Conservation (phyloP, 2,329 filamentous ascomycete species). For the Phaeosphaeria sp. region DNA sequence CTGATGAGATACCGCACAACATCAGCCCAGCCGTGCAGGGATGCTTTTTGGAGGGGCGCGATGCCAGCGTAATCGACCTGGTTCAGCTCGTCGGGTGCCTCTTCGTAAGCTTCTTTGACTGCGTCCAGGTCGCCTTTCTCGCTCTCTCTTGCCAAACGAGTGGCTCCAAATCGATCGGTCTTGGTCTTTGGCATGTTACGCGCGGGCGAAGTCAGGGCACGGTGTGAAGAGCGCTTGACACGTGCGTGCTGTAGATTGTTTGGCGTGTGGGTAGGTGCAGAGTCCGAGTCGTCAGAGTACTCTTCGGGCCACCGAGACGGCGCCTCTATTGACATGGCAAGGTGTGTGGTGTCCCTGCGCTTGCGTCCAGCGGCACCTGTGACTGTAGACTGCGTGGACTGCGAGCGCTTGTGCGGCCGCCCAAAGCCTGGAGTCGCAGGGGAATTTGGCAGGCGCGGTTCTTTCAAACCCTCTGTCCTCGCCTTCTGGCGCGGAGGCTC, state of each 20-base stretch:
- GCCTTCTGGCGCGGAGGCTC: constrained; percentile 51
- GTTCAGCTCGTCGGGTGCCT: constrained; percentile 87
- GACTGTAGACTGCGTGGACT: constrained; percentile 46
- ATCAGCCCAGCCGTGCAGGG: constrained; percentile 82
- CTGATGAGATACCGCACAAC: constrained; percentile 88
- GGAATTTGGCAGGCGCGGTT: constrained; percentile 42
- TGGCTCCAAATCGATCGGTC: constrained; percentile 91
- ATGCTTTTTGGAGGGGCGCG: constrained; percentile 90
- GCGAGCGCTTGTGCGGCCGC: constrained; percentile 47
- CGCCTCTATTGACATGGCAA: constrained; percentile 37
- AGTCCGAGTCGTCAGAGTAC: constrained; percentile 47
- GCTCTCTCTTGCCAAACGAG: constrained; percentile 86
- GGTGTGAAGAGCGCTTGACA: constrained; percentile 67
- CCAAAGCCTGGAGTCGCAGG: constrained; percentile 43
- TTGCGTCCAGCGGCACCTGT: constrained; percentile 40
- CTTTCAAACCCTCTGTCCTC: constrained; percentile 45
- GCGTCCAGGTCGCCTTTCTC: constrained; percentile 82
- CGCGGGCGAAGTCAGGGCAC: constrained; percentile 58
- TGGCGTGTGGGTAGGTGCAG: constrained; percentile 40
- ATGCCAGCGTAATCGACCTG: constrained; percentile 95
- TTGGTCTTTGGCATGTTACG: constrained; percentile 77
- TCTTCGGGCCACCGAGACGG: constrained; percentile 44
- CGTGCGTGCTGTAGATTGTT: constrained; percentile 56
- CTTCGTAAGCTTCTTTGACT: constrained; percentile 75
- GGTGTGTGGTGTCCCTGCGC: constrained; percentile 40